Base-by-base conservation (phyloP, 176 grass and related monocot species). In the Puccinellia tenuiflora region DNA sequence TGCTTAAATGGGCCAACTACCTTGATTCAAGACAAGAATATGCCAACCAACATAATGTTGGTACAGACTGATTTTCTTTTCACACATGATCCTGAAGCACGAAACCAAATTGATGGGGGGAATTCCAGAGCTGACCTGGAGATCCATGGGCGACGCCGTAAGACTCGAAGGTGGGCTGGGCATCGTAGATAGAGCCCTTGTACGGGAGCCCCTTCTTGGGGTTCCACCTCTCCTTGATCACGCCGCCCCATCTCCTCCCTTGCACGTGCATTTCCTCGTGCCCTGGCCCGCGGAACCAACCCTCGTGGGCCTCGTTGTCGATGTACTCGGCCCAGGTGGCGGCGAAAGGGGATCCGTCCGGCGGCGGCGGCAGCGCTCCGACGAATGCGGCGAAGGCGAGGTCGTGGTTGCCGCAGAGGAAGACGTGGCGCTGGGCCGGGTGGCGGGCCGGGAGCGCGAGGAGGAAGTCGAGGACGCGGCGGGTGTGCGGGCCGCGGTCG, bases 381-480 rank as follows among this genome's bases (percentile, higher is more conserved):
- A 95, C 83, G 89, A 98, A 98, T 25, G 91, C 96, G 14, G 96
- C 85, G 75, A 98, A 98, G 71, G 91, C 91, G 61, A 98, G 12
- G 73, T 98, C 96, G 77, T 98, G 96, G 88, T 98, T 98, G 83
- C 92, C 92, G 79, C 96, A 98, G 56, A 98, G 92, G 77, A 92
- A 95, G 76, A 95, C 92, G 85, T 98, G 92, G 72, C 87, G 83
- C 80, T 98, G 92, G 11, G 52, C 54, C 12, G 96, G 96, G 53
- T 93, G 66, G 28, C 66, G 86, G 8, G 67, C 14, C 16, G 91
- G 92, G 17, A 98, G 92, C 13, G 85, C 73, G 64, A 95, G 21
- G 50, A 95, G 92, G 76, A 95, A 93, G 33, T 95, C 93, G 39
- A 98, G 35, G 54, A 98, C 89, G 35, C 80, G 20, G 42, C 85